Evolutionary conservation across 495 filamentous ascomycete genomes (phyloP).

Genomic region (Penicillium bovifimosum): DNA sequence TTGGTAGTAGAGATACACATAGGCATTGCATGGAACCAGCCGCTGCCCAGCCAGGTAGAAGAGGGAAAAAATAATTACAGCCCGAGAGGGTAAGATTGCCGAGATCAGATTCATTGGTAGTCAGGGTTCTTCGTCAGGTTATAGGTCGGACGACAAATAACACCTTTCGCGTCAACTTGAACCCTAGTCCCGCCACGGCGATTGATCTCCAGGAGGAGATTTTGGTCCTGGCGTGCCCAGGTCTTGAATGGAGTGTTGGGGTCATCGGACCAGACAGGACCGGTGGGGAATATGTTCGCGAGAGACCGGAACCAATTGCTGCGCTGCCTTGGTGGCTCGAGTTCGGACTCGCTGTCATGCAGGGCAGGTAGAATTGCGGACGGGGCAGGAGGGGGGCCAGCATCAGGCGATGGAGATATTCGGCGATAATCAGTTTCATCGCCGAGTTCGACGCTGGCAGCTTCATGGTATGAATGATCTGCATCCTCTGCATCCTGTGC

Average conservation of each 20-base stretch:
- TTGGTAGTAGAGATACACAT: not conserved
- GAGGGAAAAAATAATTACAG: not conserved
- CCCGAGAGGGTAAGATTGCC: not conserved
- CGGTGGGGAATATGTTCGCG: constrained; percentile 19
- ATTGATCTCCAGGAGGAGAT: constrained; percentile 25
- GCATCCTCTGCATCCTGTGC: constrained; percentile 12
- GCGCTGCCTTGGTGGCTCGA: constrained; percentile 6
- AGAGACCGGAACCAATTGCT: constrained; percentile 35
- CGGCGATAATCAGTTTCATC: constrained; percentile 18
- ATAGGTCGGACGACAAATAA: constrained; percentile 23
- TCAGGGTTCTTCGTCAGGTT: not conserved
- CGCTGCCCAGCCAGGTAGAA: not conserved
- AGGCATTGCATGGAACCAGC: not conserved
- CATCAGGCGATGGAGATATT: not conserved
- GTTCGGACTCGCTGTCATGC: not conserved
- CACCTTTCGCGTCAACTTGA: constrained; percentile 31
- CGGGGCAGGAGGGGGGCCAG: constrained; percentile 2
- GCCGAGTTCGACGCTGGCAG: constrained; percentile 42
- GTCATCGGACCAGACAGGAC: constrained; percentile 31
- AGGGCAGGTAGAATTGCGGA: not conserved
- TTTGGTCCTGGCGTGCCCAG: constrained; percentile 37
- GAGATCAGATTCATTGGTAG: not conserved
- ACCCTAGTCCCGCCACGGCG: constrained; percentile 27
- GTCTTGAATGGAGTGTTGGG: constrained; percentile 39
- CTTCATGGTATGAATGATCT: constrained; percentile 30